These are phyloP conservation scores for Anthracocystis walkeri DNA, from an alignment of 1,284 basidiomycete species.

Conservation along the genomic window DNA sequence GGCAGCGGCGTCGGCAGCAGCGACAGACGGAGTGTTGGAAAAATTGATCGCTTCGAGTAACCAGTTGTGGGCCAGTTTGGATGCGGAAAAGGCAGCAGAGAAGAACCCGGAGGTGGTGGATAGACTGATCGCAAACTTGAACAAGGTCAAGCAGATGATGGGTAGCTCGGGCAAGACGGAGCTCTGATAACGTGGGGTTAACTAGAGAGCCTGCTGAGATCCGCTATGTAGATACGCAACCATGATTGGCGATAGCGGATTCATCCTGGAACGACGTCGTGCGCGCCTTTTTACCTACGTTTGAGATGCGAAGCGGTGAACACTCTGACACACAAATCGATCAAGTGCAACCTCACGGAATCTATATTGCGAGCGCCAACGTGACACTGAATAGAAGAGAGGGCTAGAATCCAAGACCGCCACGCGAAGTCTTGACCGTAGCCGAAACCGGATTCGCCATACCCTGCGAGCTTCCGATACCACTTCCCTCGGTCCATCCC, in stretches of 20 bases:
- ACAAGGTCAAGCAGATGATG: constrained; percentile 45
- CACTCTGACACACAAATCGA: not conserved
- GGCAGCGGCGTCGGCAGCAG: constrained; percentile 5
- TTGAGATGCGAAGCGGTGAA: no score
- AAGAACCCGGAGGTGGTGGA: constrained; percentile 34
- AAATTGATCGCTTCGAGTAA: constrained; percentile 28
- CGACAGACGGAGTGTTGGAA: constrained; percentile 25
- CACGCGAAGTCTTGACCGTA: constrained; percentile 63
- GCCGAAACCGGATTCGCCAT: constrained; percentile 64
- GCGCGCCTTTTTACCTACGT: no score
- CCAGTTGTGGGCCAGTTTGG: constrained; percentile 29
- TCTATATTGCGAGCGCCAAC: not conserved
- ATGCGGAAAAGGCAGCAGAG: constrained; percentile 10
- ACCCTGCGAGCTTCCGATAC: constrained; percentile 62
- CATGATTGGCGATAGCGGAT: no score
- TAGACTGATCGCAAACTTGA: constrained; percentile 36
- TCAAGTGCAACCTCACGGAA: not conserved
- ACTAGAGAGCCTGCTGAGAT: not conserved
- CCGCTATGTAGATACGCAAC: not conserved
- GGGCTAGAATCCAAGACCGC: constrained; percentile 61
- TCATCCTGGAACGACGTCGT: no score
- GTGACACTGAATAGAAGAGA: not conserved
- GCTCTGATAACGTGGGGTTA: constrained; percentile 10
- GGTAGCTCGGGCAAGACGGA: constrained; percentile 19
- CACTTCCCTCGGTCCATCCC: constrained; percentile 66